phyloP scores from a whole-genome alignment of 2,329 filamentous ascomycete genomes.

The Colletotrichum musae region DNA sequence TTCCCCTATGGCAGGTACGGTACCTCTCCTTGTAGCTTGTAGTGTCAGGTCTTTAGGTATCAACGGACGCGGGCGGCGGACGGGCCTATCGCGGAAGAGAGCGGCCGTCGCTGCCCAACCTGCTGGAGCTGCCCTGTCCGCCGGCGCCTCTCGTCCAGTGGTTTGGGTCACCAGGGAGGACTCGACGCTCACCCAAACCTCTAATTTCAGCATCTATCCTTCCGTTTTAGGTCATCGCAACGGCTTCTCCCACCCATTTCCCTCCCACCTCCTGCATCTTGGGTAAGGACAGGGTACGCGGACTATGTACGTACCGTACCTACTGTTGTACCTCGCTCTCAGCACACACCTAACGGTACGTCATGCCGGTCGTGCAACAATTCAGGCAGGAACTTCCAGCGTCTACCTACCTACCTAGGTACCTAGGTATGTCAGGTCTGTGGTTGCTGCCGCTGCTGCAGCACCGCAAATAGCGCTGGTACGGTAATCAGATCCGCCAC shows the following conservation, averaged over 20 bases:
- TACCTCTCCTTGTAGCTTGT: no score
- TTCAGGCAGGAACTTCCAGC: constrained; percentile 4
- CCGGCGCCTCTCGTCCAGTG: constrained; percentile 34
- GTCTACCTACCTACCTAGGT: neutral
- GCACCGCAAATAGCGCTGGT: constrained; percentile 2
- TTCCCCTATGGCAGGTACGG: no score
- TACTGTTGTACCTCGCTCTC: no score
- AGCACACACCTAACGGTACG: neutral
- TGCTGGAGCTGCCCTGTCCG: constrained; percentile 25
- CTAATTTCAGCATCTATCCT: constrained; percentile 33
- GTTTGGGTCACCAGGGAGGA: constrained; percentile 30
- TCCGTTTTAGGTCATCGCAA: constrained; percentile 37
- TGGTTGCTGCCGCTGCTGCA: neutral
- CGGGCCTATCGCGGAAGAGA: constrained; percentile 34
- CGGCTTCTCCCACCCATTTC: constrained; percentile 24
- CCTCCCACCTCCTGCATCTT: neutral
- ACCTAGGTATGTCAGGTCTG: neutral
- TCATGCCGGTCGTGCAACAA: neutral
- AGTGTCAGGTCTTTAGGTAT: constrained; percentile 30
- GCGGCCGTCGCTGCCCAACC: constrained; percentile 44
- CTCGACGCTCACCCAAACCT: constrained; percentile 34
- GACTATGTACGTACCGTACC: no score
- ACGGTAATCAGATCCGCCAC: constrained; percentile 47
- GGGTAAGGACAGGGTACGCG: constrained; percentile 10
- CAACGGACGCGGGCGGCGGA: constrained; percentile 10